Percentiles rank a stretch among this genome's conserved stretches.
phyloP scores from a whole-genome alignment of 495 filamentous ascomycete species.

The Pyrenopolyporus hunteri region DNA sequence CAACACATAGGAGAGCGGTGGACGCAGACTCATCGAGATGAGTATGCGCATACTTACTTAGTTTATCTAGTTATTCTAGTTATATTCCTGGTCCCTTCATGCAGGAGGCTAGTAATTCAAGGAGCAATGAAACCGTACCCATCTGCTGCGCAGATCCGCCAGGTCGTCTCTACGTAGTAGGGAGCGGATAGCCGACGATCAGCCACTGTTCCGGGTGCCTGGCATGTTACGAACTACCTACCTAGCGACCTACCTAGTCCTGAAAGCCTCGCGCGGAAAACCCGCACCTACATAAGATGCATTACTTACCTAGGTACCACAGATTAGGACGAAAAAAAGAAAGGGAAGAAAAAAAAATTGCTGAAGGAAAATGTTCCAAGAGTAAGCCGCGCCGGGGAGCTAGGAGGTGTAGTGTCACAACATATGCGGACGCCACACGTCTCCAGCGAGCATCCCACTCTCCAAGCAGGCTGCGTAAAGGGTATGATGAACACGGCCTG shows the following conservation, averaged over 20 bases:
- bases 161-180: constrained; percentile 2
- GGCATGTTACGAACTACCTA: constrained; percentile 6
- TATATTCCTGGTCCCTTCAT: not conserved
- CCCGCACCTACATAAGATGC: constrained; percentile 19
- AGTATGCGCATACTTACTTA: not conserved
- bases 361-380: not conserved
- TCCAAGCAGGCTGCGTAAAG: not conserved
- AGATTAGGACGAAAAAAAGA: not conserved
- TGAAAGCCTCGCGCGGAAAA: constrained; percentile 24
- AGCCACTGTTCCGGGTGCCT: constrained; percentile 22
- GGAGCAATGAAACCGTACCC: constrained; percentile 22
- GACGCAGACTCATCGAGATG: not conserved
- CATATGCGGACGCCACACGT: constrained; percentile 2
- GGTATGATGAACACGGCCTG: not conserved
- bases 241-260: not conserved
- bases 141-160: constrained; percentile 10
- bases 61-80: not conserved
- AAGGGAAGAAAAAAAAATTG: no score
- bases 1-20: not conserved
- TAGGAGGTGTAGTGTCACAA: not conserved
- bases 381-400: not conserved
- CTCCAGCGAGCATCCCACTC: not conserved
- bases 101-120: not conserved
- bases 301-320: constrained; percentile 1
- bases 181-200: constrained; percentile 15